phyloP scores from a whole-genome alignment of 2,329 filamentous ascomycete genomes.

The Aspergillus texensis region DNA sequence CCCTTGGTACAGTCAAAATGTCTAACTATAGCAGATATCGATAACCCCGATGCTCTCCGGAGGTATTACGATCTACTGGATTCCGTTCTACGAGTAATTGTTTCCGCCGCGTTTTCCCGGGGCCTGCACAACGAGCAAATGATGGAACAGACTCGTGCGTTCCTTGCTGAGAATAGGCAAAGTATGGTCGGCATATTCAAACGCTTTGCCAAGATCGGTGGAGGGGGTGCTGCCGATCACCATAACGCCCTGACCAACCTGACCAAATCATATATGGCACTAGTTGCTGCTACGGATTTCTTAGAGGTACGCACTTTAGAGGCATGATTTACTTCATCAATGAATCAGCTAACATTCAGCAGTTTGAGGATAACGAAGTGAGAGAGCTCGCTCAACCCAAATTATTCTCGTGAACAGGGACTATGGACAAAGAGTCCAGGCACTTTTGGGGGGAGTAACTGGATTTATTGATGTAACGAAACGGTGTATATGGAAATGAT shows the following conservation, averaged over 20 bases:
- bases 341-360: constrained; percentile 17
- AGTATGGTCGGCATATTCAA: constrained; percentile 90
- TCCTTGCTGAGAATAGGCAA: constrained; percentile 79
- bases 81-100: constrained; percentile 77
- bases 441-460: constrained; percentile 7
- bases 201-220: constrained; percentile 76
- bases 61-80: constrained; percentile 85
- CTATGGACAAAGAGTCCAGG: not conserved
- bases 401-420: constrained; percentile 36
- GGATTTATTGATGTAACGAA: constrained; percentile 18
- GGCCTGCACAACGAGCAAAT: constrained; percentile 77
- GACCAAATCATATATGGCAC: constrained; percentile 79
- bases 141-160: constrained; percentile 73
- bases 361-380: constrained; percentile 48
- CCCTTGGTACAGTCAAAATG: not conserved
- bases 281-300: constrained; percentile 82
- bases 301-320: constrained; percentile 67
- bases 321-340: no score
- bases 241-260: constrained; percentile 72
- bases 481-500: constrained; percentile 16
- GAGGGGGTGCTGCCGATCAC: constrained; percentile 48
- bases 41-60: constrained; percentile 70
- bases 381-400: constrained; percentile 31
- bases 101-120: constrained; percentile 76
- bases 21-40: constrained; percentile 54